Evolutionary conservation across 768 basidiomycete species (phyloP).

Genomic region (Pulveroboletus frians): DNA sequence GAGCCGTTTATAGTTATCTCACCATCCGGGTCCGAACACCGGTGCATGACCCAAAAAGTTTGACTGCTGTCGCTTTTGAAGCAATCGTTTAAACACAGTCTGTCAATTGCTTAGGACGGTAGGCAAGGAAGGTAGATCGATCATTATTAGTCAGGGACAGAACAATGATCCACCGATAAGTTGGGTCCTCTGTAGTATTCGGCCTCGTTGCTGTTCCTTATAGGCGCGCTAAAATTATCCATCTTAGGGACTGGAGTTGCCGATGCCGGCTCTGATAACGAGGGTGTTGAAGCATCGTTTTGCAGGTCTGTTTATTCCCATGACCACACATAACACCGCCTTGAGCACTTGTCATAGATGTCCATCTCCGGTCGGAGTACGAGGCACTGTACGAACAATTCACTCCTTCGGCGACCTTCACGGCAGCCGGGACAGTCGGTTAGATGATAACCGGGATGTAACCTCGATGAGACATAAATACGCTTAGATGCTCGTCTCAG

Average conservation of each 20-base stretch:
- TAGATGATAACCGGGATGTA: slow-evolving; percentile 1
- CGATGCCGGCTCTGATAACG: too few relatives aligned
- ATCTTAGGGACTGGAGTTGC: too few relatives aligned
- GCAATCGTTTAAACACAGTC: neutral
- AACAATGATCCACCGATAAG: too few relatives aligned
- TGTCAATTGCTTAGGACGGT: neutral
- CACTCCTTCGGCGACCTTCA: neutral
- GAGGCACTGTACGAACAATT: neutral
- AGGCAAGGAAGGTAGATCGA: neutral
- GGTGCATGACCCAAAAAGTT: too few relatives aligned
- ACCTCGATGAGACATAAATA: neutral
- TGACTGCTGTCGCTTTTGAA: too few relatives aligned
- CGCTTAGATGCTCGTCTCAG: neutral
- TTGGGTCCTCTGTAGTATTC: neutral
- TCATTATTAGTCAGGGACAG: neutral
- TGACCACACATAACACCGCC: neutral
- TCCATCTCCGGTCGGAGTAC: neutral
- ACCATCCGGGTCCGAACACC: too few relatives aligned
- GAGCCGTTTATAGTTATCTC: too few relatives aligned
- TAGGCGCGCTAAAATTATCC: too few relatives aligned
- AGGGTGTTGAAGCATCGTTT: too few relatives aligned
- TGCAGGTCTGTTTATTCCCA: too few relatives aligned
- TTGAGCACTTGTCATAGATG: neutral
- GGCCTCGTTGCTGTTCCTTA: neutral
- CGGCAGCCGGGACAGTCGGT: neutral